A percentile compares a stretch with the other conserved stretches of the same genome.
Evolutionary conservation across 768 basidiomycete species (phyloP).

Genomic region (Russula sp.): DNA sequence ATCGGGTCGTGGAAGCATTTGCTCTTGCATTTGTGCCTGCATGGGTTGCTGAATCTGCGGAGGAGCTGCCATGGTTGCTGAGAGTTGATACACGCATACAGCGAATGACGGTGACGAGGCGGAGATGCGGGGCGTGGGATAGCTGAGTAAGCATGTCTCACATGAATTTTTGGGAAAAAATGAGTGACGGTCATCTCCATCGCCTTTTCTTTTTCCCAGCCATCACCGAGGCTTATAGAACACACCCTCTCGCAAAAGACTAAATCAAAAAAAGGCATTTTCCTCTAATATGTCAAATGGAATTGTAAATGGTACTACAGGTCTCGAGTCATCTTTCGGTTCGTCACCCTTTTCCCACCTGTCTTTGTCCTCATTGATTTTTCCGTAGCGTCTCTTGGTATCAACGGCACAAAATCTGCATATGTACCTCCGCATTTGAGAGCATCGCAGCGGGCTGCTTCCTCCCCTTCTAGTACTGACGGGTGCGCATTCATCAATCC

Average conservation of each 20-base stretch:
- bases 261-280: slow-evolving; percentile 29
- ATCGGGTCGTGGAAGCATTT: slow-evolving; percentile 54
- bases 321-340: slow-evolving; percentile 73
- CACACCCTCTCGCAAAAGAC: slow-evolving; percentile 32
- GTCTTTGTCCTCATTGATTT: background rate
- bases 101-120: background rate
- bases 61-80: slow-evolving; percentile 39
- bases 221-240: slow-evolving; percentile 41
- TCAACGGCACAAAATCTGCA: slow-evolving; percentile 66
- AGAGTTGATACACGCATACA: background rate
- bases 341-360: slow-evolving; percentile 13
- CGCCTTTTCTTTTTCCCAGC: slow-evolving; percentile 35
- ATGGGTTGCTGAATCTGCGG: slow-evolving; percentile 36
- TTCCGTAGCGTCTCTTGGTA: slow-evolving; percentile 65
- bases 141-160: slow-evolving; percentile 29
- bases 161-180: slow-evolving; percentile 22
- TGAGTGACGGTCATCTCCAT: background rate
- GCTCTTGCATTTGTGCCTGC: slow-evolving; percentile 38
- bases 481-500: slow-evolving; percentile 45
- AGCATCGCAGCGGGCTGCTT: slow-evolving; percentile 80
- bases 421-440: slow-evolving; percentile 91
- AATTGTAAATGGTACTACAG: slow-evolving; percentile 74
- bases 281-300: slow-evolving; percentile 83
- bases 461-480: slow-evolving; percentile 46
- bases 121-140: background rate